Evolutionary conservation across 331 rosid genomes (phyloP).

Genomic region (Malus hybrid): DNA sequence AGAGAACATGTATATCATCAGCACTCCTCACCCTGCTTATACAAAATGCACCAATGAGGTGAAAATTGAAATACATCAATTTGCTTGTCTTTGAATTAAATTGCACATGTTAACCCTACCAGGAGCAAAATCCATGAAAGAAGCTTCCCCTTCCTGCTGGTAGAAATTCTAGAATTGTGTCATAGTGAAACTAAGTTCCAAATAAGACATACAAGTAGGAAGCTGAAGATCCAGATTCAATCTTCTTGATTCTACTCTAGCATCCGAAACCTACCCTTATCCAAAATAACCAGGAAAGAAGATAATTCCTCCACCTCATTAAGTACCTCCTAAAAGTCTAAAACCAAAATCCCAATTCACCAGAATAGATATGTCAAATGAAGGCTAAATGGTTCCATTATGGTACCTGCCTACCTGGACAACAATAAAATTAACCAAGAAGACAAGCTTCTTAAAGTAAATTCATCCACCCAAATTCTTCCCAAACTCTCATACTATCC

Average conservation of each 20-base stretch:
- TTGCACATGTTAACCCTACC: not conserved
- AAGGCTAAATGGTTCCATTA: not conserved
- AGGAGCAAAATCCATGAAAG: not conserved
- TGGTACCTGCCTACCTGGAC: not conserved
- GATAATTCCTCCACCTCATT: not conserved
- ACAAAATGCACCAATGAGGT: not conserved
- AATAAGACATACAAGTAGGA: not conserved
- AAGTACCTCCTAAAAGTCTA: not conserved
- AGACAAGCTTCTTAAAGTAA: not conserved
- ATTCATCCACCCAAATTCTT: not conserved
- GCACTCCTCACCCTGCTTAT: not conserved
- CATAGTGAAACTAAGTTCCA: not conserved
- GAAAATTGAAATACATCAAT: not conserved
- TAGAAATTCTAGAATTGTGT: not conserved
- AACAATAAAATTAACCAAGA: not conserved
- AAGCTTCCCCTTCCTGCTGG: not conserved
- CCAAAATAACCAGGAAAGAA: no score
- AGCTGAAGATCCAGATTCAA: not conserved
- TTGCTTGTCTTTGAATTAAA: not conserved
- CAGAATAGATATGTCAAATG: no score
- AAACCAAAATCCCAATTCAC: not conserved
- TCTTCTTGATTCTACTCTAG: not conserved
- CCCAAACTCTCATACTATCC: not conserved
- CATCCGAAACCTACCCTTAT: no score
- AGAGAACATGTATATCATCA: not conserved